phyloP scores from a whole-genome alignment of 768 basidiomycete species.

The Amanita pallidorosea region DNA sequence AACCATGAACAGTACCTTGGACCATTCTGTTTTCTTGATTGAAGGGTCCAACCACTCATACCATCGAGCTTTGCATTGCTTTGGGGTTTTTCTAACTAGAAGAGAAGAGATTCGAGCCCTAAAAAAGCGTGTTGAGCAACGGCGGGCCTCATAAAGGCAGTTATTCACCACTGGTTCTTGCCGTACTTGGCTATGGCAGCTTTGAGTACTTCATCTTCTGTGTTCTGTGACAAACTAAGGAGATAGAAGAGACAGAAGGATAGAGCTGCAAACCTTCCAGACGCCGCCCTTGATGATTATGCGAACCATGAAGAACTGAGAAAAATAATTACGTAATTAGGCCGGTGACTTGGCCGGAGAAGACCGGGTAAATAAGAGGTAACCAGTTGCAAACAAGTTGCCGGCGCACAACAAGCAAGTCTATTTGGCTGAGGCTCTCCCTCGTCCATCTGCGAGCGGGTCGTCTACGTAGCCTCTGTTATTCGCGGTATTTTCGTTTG shows the following conservation, averaged over 20 bases:
- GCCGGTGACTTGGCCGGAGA: constrained; percentile 8
- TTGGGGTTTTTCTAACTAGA: constrained; percentile 95
- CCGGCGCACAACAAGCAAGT: constrained; percentile 14
- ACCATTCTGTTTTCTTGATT: constrained; percentile 99
- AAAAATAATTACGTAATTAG: constrained; percentile 7
- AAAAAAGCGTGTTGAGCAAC: constrained; percentile 3
- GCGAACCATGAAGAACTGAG: constrained; percentile 54
- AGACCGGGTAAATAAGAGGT: constrained; percentile 12
- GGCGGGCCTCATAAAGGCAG: background rate
- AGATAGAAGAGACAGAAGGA: constrained; percentile 8
- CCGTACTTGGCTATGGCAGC: constrained; percentile 97
- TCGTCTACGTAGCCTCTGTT: constrained; percentile 5
- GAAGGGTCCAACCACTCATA: constrained; percentile 99
- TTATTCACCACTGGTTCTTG: constrained; percentile 80
- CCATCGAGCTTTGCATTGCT: constrained; percentile 99
- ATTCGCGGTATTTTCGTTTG: constrained; percentile 2
- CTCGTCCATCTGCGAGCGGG: constrained; percentile 8
- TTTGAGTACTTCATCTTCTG: constrained; percentile 97
- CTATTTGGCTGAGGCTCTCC: constrained; percentile 8
- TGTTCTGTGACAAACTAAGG: constrained; percentile 44
- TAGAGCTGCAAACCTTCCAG: constrained; percentile 53
- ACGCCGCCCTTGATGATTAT: constrained; percentile 92
- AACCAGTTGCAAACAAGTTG: constrained; percentile 25
- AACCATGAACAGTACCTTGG: constrained; percentile 52
- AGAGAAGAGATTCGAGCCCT: constrained; percentile 98